Base-by-base conservation (phyloP, 129 eudicot species). In the Saposhnikovia divaricata region DNA sequence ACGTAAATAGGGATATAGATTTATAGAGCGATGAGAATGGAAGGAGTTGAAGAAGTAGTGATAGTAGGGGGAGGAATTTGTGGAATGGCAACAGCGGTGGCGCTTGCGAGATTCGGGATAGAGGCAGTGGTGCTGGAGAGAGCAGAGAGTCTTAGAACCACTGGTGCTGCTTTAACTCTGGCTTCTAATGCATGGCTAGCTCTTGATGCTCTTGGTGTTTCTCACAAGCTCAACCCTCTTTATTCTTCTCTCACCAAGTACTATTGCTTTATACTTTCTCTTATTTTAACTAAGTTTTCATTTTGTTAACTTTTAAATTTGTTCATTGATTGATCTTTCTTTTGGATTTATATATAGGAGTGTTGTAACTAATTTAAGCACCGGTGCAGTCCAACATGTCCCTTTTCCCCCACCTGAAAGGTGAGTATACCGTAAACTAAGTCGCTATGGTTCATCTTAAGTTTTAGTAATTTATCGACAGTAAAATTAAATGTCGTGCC, bases 161-260 rank as follows among this genome's bases (percentile, higher is more conserved):
- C 77, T 5, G 77, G 77, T 11, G 55, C 77, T 9, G 34, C 77
- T 23, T 4, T 73, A 25, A 21, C 77, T n/a, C 77, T 73, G 0
- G 47, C 37, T n/a, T 43, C 53, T 21, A 73, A 73, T 73, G 77
- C 77, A 23, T 73, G 77, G 77, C 77, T 73, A 3, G 77, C 77
- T 23, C 77, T 73, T 73, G 77, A 73, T n/a, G 55, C 77, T 43
- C 77, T 73, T 73, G 77, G 77, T 10, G 77, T 73, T 43, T 43
- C 77, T n/a, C 77, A 73, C 53, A 42, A 73, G 53, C 77, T 73
- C 53, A 73, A 1, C 1, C 55, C 53, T 19, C 53, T 23, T 73
- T 73, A 73, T 44, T 12, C 55, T 12, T 7, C 77, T 11, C 44
- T 73, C 11, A 73, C 31, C 34, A 73, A 73, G 77, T 73, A n/a